Conservation (phyloP, 306 rosid species). For the Ochetophila trinervis region DNA sequence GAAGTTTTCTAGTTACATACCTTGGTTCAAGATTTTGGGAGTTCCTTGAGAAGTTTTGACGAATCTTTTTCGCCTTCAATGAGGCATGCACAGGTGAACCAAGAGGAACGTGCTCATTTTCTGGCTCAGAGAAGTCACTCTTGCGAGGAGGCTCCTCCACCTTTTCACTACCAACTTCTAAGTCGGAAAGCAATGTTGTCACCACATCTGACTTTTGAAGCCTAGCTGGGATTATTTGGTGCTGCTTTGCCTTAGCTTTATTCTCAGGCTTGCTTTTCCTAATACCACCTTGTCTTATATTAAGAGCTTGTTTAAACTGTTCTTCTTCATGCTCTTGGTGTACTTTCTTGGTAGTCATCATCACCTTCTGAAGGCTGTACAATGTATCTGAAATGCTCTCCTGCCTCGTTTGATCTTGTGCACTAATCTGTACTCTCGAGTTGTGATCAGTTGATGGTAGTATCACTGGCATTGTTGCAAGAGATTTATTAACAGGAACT, state of each 20-base stretch:
- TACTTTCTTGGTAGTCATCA: slow-evolving; percentile 47
- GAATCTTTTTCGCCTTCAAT: slow-evolving; percentile 43
- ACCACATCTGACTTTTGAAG: slow-evolving; percentile 48
- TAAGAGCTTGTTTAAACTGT: slow-evolving; percentile 57
- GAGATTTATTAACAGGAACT: slow-evolving; percentile 59
- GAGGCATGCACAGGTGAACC: slow-evolving; percentile 43
- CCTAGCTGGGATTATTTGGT: slow-evolving; percentile 48
- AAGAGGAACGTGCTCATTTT: slow-evolving; percentile 51
- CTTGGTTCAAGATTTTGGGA: slow-evolving; percentile 70
- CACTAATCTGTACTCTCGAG: slow-evolving; percentile 15
- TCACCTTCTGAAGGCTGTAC: slow-evolving; percentile 46
- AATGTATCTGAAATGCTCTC: slow-evolving; percentile 44
- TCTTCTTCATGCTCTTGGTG: slow-evolving; percentile 67
- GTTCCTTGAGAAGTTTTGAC: slow-evolving; percentile 59
- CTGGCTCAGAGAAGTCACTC: slow-evolving; percentile 63
- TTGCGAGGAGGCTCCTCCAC: slow-evolving; percentile 47
- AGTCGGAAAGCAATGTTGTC: slow-evolving; percentile 42
- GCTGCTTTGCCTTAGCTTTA: slow-evolving; percentile 62
- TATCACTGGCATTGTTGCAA: slow-evolving; percentile 34
- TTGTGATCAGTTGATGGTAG: slow-evolving; percentile 30
- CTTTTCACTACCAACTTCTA: slow-evolving; percentile 35
- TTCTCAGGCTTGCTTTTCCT: slow-evolving; percentile 59
- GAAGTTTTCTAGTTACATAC: slow-evolving; percentile 35
- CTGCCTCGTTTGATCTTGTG: slow-evolving; percentile 45
- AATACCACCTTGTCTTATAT: slow-evolving; percentile 57